Conservation (phyloP, 2,329 filamentous ascomycete species). For the Juglanconis juglandina region DNA sequence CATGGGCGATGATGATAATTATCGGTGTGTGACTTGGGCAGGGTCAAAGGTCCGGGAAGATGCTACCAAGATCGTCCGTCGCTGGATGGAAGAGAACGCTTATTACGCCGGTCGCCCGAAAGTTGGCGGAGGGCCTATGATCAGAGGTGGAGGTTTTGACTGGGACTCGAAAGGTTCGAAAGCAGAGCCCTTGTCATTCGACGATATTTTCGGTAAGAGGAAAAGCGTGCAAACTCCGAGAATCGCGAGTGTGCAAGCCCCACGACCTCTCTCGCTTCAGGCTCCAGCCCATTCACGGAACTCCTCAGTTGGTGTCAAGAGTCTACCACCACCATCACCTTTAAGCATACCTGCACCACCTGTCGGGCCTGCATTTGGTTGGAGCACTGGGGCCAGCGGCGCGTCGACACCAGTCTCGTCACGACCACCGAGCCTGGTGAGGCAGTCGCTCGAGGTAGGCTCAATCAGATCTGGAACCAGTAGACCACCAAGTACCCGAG, state of each 20-base stretch:
- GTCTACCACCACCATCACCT: constrained; percentile 13
- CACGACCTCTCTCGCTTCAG: constrained; percentile 12
- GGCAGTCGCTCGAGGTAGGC: constrained; percentile 9
- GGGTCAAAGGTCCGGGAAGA: constrained; percentile 52
- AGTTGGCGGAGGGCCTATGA: constrained; percentile 38
- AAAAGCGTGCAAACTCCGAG: constrained; percentile 25
- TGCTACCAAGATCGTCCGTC: constrained; percentile 55
- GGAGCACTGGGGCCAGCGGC: constrained; percentile 11
- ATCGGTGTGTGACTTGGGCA: constrained; percentile 56
- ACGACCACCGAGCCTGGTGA: constrained; percentile 11
- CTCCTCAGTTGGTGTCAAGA: constrained; percentile 6
- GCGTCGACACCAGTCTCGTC: constrained; percentile 13
- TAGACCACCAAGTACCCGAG: not conserved
- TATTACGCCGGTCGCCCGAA: constrained; percentile 46
- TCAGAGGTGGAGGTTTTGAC: constrained; percentile 51
- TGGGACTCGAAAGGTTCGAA: constrained; percentile 57
- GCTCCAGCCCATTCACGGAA: constrained; percentile 8
- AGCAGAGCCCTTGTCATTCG: constrained; percentile 47
- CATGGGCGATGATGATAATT: constrained; percentile 56
- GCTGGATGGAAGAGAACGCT: constrained; percentile 65
- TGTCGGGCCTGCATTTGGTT: constrained; percentile 12
- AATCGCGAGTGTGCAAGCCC: constrained; percentile 24
- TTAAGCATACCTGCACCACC: constrained; percentile 16
- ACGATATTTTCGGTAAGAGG: constrained; percentile 40
- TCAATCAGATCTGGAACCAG: not conserved